phyloP scores from a whole-genome alignment of 1,284 basidiomycete genomes.

The Puccinia hordei region DNA sequence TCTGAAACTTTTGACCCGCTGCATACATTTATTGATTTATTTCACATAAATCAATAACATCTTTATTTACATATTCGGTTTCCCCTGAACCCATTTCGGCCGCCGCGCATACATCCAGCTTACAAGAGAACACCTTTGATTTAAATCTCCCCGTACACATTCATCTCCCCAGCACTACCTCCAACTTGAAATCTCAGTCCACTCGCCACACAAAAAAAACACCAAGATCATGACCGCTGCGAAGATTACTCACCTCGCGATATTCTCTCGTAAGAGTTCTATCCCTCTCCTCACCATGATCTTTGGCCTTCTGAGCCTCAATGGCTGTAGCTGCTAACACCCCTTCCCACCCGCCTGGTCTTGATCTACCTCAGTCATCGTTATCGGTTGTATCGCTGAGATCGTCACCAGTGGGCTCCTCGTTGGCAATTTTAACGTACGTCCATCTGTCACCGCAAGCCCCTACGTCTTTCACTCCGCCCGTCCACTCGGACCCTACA shows the following conservation, averaged over 20 bases:
- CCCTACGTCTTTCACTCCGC: neutral
- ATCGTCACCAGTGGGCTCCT: conserved; percentile 48
- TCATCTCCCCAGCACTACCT: neutral
- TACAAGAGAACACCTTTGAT: neutral
- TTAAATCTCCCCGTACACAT: neutral
- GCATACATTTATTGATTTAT: no score
- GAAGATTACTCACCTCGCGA: neutral
- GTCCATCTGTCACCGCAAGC: neutral
- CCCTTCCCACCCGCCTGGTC: no score
- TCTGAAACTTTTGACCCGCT: no score
- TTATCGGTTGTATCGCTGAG: conserved; percentile 30
- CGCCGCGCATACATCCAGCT: neutral
- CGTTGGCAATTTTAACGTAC: conserved; percentile 38
- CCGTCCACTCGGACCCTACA: neutral
- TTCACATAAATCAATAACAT: no score
- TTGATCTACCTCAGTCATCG: conserved; percentile 9
- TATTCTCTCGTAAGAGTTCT: conserved; percentile 16
- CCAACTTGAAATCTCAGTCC: neutral
- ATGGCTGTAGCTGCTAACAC: neutral
- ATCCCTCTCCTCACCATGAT: neutral
- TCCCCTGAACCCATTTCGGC: neutral
- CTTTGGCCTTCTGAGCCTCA: neutral
- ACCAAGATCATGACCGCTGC: conserved; percentile 12
- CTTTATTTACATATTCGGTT: neutral
- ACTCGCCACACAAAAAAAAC: neutral